Evolutionary conservation across 2,329 filamentous ascomycete species (phyloP), one percentile per base, ranked within the genome.

Genomic region (Cercospora nicotianae): DNA sequence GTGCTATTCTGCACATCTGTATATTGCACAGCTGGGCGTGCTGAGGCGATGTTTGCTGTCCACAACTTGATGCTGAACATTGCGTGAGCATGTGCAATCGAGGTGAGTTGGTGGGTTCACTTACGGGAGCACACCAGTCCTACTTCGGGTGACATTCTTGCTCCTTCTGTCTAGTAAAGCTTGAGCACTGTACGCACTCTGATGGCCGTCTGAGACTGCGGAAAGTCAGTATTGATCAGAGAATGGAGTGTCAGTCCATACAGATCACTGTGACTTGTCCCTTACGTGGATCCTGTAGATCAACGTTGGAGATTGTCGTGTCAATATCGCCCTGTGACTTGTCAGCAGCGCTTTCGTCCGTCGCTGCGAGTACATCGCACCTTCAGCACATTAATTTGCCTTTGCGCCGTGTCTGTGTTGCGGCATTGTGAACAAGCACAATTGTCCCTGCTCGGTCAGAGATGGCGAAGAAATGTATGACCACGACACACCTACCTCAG

Each of bases 321-420:
- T 71, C 66, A 51, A 70, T 58, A 30, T 61, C 39, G 26, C 64
- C 64, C 62, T 73, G 20, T 62, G 51, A 18, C 16, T 2, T 0
- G 48, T 59, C 23, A 61, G 33, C 3, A 55, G 20, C 36, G 36
- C 36, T n/a, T 7, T n/a, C 16, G 6, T 7, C 16, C 2, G 8
- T 42, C 36, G 36, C 6, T n/a, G 7, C 36, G 36, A 42, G 36
- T n/a, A n/a, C 6, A 16, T 30, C 31, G 23, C 20, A 71, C 72
- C 69, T 76, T 72, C 60, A 77, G 67, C 6, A 78, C 76, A 36
- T 77, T 78, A 67, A 77, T 74, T 36, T 75, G 71, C 8, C 75
- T 67, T 59, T 78, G 76, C 3, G 69, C 75, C 7, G 76, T 78
- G 31, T 77, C 72, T 20, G 65, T 70, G 33, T 78, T 74, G 13